Evolutionary conservation across 2,329 filamentous ascomycete species (phyloP).

Genomic region (Botryotinia narcissicola): DNA sequence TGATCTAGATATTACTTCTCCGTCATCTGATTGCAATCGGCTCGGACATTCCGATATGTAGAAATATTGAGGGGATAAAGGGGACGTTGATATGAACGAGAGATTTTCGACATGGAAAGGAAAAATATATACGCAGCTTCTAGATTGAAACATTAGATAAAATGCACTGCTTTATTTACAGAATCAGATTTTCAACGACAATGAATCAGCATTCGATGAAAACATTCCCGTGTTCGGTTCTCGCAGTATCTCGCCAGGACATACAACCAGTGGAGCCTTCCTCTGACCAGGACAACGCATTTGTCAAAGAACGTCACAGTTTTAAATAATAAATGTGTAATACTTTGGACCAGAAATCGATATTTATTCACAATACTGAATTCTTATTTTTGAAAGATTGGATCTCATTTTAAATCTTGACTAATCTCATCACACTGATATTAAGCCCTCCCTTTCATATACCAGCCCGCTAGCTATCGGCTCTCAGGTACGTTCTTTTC

Average conservation of each 20-base stretch:
- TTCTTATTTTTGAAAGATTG: background rate
- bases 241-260: background rate
- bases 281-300: too few relatives aligned
- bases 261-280: background rate
- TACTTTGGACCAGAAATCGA: background rate
- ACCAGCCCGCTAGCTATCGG: background rate
- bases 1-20: background rate
- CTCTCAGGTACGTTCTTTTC: conserved; percentile 4
- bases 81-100: background rate
- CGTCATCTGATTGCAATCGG: background rate
- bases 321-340: background rate
- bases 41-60: too few relatives aligned
- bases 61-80: too few relatives aligned
- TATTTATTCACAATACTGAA: background rate
- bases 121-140: background rate
- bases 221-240: background rate
- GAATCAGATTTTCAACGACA: too few relatives aligned
- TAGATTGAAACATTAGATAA: background rate
- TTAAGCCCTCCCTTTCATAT: conserved; percentile 8
- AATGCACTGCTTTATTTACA: background rate
- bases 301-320: too few relatives aligned
- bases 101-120: background rate
- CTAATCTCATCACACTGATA: conserved; percentile 13
- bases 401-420: background rate
- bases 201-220: background rate